Conservation (phyloP, 2,329 filamentous ascomycete species). For the Fusarium sp. region DNA sequence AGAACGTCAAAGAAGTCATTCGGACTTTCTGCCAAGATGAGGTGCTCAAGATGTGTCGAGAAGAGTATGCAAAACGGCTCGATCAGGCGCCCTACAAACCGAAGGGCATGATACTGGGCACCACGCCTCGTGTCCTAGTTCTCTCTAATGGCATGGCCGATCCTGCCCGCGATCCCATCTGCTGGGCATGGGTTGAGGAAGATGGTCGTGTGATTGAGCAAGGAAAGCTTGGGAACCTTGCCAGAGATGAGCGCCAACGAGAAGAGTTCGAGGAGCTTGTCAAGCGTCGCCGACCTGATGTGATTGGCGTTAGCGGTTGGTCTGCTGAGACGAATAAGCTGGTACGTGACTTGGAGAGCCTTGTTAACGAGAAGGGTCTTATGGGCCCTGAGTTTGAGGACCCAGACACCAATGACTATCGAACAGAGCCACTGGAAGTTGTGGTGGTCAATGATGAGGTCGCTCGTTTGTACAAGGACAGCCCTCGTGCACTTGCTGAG, state of each 20-base stretch:
- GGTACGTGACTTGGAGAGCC: constrained; percentile 79
- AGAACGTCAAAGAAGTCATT: constrained; percentile 93
- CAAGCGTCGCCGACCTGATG: constrained; percentile 82
- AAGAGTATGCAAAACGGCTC: constrained; percentile 86
- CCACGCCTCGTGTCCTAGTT: constrained; percentile 84
- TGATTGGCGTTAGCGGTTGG: constrained; percentile 88
- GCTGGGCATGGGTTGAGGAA: constrained; percentile 93
- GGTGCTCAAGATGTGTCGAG: constrained; percentile 85
- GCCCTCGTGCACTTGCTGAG: constrained; percentile 78
- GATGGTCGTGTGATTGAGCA: constrained; percentile 89
- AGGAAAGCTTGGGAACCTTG: constrained; percentile 84
- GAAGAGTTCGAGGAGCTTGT: constrained; percentile 81
- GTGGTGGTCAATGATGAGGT: constrained; percentile 96
- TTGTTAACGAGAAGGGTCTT: constrained; percentile 80
- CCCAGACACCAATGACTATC: constrained; percentile 75
- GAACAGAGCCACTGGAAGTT: constrained; percentile 83
- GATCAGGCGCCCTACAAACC: constrained; percentile 97
- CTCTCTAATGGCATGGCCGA: constrained; percentile 86
- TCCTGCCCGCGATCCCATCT: constrained; percentile 76
- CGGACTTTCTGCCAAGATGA: constrained; percentile 94
- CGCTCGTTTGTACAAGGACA: constrained; percentile 94
- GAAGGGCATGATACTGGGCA: constrained; percentile 89
- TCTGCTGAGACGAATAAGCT: constrained; percentile 86
- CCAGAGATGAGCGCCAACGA: constrained; percentile 71
- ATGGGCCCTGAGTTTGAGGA: constrained; percentile 85